phyloP scores from a whole-genome alignment of 2,329 filamentous ascomycete species.

The Sphaerulina musiva region DNA sequence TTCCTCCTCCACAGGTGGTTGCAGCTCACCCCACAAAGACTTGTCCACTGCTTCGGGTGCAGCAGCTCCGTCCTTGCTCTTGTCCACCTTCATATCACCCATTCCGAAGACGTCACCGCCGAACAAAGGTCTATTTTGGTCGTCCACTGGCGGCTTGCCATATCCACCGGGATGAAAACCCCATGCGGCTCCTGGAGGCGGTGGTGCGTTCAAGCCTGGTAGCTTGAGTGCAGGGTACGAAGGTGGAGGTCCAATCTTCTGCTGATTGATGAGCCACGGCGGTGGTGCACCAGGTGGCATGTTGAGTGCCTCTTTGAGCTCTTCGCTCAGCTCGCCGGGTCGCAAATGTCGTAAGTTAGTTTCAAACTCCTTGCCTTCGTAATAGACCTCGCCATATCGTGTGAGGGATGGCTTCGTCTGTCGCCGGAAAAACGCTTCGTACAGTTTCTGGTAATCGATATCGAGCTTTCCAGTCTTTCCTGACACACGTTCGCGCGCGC shows the following conservation, averaged over 20 bases:
- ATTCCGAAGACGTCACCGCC: constrained; percentile 94
- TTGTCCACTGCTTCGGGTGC: constrained; percentile 74
- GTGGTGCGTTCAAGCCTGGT: constrained; percentile 86
- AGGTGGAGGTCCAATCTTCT: constrained; percentile 85
- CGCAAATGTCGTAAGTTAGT: constrained; percentile 86
- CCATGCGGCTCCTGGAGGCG: constrained; percentile 83
- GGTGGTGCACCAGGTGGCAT: constrained; percentile 90
- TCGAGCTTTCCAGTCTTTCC: constrained; percentile 96
- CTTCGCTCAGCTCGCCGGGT: constrained; percentile 82
- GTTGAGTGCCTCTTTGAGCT: constrained; percentile 83
- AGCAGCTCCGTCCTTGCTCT: constrained; percentile 51
- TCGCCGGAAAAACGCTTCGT: constrained; percentile 96
- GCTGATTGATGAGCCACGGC: constrained; percentile 95
- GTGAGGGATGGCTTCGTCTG: constrained; percentile 94
- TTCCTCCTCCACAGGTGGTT: constrained; percentile 57
- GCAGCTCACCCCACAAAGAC: constrained; percentile 85
- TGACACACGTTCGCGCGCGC: constrained; percentile 86
- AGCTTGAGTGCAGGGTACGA: constrained; percentile 95
- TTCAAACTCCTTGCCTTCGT: constrained; percentile 97
- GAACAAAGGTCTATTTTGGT: constrained; percentile 83
- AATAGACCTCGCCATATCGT: constrained; percentile 96
- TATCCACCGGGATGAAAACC: constrained; percentile 93
- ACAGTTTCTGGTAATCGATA: constrained; percentile 96
- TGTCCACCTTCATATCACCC: constrained; percentile 43
- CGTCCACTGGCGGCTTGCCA: constrained; percentile 91